A percentile compares a stretch with the other conserved stretches of the same genome.
These are phyloP conservation scores for Penicillium angulare DNA, from an alignment of 495 filamentous ascomycete species.

Conservation along the genomic window DNA sequence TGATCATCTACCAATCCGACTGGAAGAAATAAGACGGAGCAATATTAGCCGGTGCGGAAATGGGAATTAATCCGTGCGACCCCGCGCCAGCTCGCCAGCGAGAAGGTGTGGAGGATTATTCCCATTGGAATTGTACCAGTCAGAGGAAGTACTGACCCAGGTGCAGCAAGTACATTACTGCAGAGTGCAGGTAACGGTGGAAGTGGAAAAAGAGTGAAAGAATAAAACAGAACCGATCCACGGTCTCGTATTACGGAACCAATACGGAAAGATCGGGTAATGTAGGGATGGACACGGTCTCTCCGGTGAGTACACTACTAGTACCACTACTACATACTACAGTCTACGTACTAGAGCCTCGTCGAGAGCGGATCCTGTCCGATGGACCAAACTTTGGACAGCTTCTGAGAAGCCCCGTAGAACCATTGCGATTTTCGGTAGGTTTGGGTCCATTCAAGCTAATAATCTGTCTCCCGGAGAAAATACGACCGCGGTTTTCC, in stretches of 20 bases:
- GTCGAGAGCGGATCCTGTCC: neutral
- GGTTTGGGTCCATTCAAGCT: neutral
- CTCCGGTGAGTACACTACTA: neutral
- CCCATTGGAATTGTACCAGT: too few species aligned
- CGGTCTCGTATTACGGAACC: neutral
- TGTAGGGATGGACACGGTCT: neutral
- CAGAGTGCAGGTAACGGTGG: too few species aligned
- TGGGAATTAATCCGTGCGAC: neutral
- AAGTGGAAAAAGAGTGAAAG: neutral
- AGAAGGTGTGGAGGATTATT: neutral
- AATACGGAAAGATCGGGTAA: slow-evolving; percentile 3
- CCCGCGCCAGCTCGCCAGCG: neutral
- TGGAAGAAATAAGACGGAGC: neutral
- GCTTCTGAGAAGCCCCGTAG: slow-evolving; percentile 1
- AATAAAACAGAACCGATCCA: neutral
- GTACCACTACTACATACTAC: neutral
- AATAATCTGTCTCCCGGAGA: neutral
- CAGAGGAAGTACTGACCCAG: too few species aligned
- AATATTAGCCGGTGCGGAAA: slow-evolving; percentile 1
- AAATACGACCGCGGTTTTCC: neutral
- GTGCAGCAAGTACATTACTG: too few species aligned
- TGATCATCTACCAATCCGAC: neutral
- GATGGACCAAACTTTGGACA: neutral
- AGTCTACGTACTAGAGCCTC: neutral
- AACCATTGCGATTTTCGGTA: neutral